Percentiles rank a stretch among this genome's conserved stretches.
These are phyloP conservation scores for Trematosphaeria pertusa DNA, from an alignment of 2,329 filamentous ascomycete genomes.

Conservation along the genomic window DNA sequence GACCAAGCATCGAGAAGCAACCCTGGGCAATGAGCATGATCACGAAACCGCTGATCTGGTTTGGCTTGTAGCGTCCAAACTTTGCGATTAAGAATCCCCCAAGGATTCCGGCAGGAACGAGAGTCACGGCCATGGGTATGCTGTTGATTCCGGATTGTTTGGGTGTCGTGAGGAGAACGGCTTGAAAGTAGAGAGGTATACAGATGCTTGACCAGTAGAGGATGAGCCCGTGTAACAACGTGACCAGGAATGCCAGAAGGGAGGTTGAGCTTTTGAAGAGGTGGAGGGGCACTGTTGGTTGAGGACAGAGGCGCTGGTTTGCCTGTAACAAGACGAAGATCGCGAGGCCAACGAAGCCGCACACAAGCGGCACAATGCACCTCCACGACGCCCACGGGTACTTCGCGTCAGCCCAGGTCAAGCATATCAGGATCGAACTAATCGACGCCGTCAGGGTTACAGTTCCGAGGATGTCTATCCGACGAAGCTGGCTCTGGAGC, in stretches of 20 bases:
- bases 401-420: too few species aligned
- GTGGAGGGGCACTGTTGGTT: too few species aligned
- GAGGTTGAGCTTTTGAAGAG: too few species aligned
- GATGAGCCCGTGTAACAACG: constrained; percentile 13
- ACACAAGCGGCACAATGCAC: too few species aligned
- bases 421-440: too few species aligned
- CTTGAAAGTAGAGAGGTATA: constrained; percentile 9
- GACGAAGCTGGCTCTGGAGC: not conserved
- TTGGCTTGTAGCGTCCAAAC: constrained; percentile 1
- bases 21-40: constrained; percentile 7
- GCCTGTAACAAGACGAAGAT: too few species aligned
- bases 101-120: constrained; percentile 4
- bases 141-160: constrained; percentile 41
- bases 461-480: constrained; percentile 52
- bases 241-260: constrained; percentile 3
- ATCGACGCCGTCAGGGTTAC: too few species aligned
- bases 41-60: constrained; percentile 6
- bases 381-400: too few species aligned
- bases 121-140: constrained; percentile 28
- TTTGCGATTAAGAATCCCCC: constrained; percentile 17
- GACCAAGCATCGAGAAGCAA: constrained; percentile 7
- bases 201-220: too few species aligned
- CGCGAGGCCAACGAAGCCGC: too few species aligned
- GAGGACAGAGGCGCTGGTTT: too few species aligned
- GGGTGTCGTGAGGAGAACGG: constrained; percentile 26